Base-by-base conservation (phyloP, 805 yeast genomes). In the Cyberlindnera maclurae region DNA sequence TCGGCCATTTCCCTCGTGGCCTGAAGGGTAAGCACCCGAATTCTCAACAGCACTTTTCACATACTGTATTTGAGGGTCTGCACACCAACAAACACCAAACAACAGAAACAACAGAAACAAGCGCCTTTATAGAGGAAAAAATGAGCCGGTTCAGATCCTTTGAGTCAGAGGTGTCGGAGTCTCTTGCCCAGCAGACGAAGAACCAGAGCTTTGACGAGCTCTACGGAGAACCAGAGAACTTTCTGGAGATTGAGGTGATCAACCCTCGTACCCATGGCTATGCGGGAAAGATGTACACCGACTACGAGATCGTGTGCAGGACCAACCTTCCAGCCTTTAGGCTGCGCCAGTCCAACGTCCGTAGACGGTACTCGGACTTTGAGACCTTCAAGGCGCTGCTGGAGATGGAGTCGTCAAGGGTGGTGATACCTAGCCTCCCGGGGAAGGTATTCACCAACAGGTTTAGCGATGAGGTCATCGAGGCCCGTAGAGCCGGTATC, bases 211-310 rank as follows among this genome's bases (percentile, higher is more conserved):
- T 79, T 58, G 83, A 77, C 46, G 95, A 87, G 51, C 71, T 84
- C 31, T 93, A 93, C 55, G 96, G 94, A 0, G 95, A 84, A 51
- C 97, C 97, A 0, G 97, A 93, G 60, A 86, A 87, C 62, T 86
- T 88, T 54, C 70, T 90, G 30, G 98, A 90, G 62, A 79, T 93
- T 27, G 97, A 89, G 59, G 95, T 88, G 42, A 43, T 67, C 20
- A 80, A 80, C 56, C 94, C 95, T 10, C 75, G 77, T 45, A 86
- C 95, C 0, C 94, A 85, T 52, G 77, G 75, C 2, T 62, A 83
- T 54, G 75, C 75, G 4, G 62, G 77, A 26, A 72, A 77, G 22
- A 77, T 80, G 79, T 90, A 71, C 59, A 90, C 97, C 9, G 97
- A 90, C 61, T 90, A 90, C 60, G 97, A 89, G 60, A 77, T 90